Conservation (phyloP, 1,284 basidiomycete species). For the Malassezia japonica region DNA sequence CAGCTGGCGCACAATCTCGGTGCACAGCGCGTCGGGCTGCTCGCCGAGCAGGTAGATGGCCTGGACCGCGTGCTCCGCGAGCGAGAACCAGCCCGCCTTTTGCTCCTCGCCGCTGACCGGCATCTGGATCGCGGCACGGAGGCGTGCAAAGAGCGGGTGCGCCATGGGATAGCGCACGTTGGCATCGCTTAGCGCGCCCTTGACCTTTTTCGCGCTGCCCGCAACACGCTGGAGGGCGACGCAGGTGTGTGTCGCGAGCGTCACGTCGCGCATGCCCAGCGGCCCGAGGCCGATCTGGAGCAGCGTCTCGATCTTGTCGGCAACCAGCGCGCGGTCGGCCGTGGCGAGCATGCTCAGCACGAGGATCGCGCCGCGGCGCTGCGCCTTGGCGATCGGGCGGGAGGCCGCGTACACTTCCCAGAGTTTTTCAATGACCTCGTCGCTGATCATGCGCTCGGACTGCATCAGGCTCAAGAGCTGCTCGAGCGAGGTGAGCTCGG, state of each 20-base stretch:
- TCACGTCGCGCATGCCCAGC: conserved; percentile 64
- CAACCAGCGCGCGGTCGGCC: conserved; percentile 72
- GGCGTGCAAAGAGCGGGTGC: conserved; percentile 70
- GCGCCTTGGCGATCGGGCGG: conserved; percentile 57
- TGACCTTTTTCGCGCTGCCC: conserved; percentile 92
- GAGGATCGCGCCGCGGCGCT: conserved; percentile 85
- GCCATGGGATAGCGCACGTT: conserved; percentile 79
- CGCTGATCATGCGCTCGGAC: conserved; percentile 65
- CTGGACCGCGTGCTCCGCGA: conserved; percentile 94
- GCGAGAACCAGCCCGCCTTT: conserved; percentile 58
- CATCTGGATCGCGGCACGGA: conserved; percentile 59
- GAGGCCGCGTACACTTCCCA: conserved; percentile 75
- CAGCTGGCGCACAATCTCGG: conserved; percentile 70
- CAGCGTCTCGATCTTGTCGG: conserved; percentile 73
- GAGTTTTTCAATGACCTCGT: conserved; percentile 75
- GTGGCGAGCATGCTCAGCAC: conserved; percentile 90
- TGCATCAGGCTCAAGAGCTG: conserved; percentile 94
- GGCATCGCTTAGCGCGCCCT: conserved; percentile 70
- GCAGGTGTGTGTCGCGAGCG: conserved; percentile 83
- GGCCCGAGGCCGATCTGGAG: conserved; percentile 80
- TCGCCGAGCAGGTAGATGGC: conserved; percentile 88
- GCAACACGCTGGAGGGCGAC: conserved; percentile 82
- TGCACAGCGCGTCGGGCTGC: conserved; percentile 79
- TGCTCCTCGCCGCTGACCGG: conserved; percentile 18
- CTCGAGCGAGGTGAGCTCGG: conserved; percentile 89